Conservation (phyloP, 768 basidiomycete species). For the Rhizopogon rudus region DNA sequence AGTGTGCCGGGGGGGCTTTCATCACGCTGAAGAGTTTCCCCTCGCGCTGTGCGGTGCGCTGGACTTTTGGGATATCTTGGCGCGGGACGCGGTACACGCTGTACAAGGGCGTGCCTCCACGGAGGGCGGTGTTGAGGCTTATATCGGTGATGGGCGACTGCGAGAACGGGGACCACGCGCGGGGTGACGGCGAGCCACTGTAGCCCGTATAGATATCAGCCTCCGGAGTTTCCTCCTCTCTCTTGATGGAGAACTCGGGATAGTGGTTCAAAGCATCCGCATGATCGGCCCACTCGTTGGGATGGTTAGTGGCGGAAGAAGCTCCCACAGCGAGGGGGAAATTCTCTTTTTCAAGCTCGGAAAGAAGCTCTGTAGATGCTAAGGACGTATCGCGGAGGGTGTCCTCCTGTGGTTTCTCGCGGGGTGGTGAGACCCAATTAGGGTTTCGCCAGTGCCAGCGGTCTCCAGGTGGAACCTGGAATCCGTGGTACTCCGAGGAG, state of each 20-base stretch:
- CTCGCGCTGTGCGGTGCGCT: conserved; percentile 22
- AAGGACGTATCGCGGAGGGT: conserved; percentile 12
- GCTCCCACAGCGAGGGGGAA: neutral
- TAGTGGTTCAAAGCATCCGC: neutral
- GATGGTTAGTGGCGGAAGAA: conserved; percentile 5
- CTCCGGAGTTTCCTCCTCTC: conserved; percentile 6
- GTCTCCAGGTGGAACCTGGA: conserved; percentile 23
- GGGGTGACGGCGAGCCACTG: conserved; percentile 19
- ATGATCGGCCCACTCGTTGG: conserved; percentile 3
- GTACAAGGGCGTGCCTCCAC: conserved; percentile 27
- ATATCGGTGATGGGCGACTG: conserved; percentile 19
- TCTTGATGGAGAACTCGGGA: neutral
- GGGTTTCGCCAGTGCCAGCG: conserved; percentile 31
- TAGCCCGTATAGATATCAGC: conserved; percentile 8
- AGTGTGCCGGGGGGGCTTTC: conserved; percentile 20
- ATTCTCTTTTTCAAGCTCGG: conserved; percentile 11
- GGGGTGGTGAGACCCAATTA: conserved; percentile 29
- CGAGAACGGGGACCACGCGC: conserved; percentile 22
- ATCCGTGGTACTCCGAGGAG: conserved; percentile 8
- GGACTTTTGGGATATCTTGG: conserved; percentile 20
- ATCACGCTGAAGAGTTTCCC: conserved; percentile 28
- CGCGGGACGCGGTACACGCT: conserved; percentile 28
- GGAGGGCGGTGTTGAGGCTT: conserved; percentile 20
- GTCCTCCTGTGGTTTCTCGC: conserved; percentile 7
- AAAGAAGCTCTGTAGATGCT: conserved; percentile 25